Base-by-base conservation (phyloP, 345 rosid genomes). In the Salix koriyanagi region DNA sequence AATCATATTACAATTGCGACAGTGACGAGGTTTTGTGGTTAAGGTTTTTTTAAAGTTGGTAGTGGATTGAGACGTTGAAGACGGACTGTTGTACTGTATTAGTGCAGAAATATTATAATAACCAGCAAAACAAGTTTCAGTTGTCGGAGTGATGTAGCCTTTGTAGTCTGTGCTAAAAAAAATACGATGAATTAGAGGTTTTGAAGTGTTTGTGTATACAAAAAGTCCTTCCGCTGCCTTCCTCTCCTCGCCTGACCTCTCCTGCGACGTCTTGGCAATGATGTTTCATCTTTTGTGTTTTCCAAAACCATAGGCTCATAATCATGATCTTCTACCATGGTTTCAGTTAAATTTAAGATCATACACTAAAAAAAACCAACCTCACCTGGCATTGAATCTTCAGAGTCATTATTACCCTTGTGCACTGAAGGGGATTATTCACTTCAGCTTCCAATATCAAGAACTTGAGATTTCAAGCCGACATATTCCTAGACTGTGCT, bases 221-320 rank as follows among this genome's bases (percentile, higher is more conserved):
- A 36, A 32, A 36, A 92, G 80, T 89, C 92, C 85, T 84, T 85
- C 77, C 90, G 82, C 65, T 90, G 95, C 83, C 90, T 91, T 61
- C 90, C 95, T 75, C 90, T 86, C 82, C 91, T 87, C 8, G 92
- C 83, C 56, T 86, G 91, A 67, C 90, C 92, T 78, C 94, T 87
- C 64, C 89, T 82, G 1, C 90, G 86, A 75, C 87, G 82, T 83
- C 75, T 89, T 48, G 81, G 77, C 28, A 75, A 58, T 28, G 75
- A 42, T n/a, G 77, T 79, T 69, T 86, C 92, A 34, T 75, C 72
- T 81, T 73, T 84, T 65, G 82, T 61, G 76, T 70, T 80, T 60
- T 81, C 87, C 36, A 79, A 73, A 50, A 82, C 84, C 65, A 71
- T 65, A 73, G 91, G 87, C 73, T 75, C 60, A 23, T 85, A 86